These are phyloP conservation scores for Boechera stricta DNA, from an alignment of 345 rosid species.

Conservation along the genomic window DNA sequence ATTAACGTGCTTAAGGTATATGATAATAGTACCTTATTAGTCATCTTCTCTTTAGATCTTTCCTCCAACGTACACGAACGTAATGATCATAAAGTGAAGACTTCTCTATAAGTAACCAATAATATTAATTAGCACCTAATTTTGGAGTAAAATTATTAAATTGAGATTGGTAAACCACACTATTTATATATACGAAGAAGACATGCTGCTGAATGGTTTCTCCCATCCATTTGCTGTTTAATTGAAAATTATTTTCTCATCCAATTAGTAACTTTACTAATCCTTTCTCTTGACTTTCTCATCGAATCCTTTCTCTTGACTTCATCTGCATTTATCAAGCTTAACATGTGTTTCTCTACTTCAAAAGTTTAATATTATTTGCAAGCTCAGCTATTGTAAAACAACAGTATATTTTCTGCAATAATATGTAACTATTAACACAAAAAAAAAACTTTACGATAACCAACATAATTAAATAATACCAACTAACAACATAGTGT, in stretches of 20 bases:
- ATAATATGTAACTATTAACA: background rate
- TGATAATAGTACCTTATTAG: conserved; percentile 17
- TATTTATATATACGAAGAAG: background rate
- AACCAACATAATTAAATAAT: background rate
- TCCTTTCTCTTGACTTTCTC: too few relatives aligned
- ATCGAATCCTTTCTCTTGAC: too few relatives aligned
- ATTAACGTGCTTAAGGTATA: conserved; percentile 8
- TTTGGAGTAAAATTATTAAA: conserved; percentile 4
- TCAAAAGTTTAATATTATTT: background rate
- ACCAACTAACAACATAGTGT: too few relatives aligned
- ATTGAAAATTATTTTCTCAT: background rate
- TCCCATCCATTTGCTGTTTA: background rate
- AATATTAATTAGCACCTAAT: background rate
- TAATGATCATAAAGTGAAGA: background rate
- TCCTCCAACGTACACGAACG: background rate
- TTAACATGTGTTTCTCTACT: background rate
- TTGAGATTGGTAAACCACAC: background rate
- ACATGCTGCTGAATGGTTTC: background rate
- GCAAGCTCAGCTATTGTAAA: background rate
- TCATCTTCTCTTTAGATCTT: background rate
- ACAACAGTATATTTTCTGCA: background rate
- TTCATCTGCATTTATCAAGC: too few relatives aligned
- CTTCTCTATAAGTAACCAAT: background rate
- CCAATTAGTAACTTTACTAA: background rate
- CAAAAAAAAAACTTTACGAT: background rate